Base-by-base conservation (phyloP, 2,329 filamentous ascomycete genomes). In the Fusarium domesticum region DNA sequence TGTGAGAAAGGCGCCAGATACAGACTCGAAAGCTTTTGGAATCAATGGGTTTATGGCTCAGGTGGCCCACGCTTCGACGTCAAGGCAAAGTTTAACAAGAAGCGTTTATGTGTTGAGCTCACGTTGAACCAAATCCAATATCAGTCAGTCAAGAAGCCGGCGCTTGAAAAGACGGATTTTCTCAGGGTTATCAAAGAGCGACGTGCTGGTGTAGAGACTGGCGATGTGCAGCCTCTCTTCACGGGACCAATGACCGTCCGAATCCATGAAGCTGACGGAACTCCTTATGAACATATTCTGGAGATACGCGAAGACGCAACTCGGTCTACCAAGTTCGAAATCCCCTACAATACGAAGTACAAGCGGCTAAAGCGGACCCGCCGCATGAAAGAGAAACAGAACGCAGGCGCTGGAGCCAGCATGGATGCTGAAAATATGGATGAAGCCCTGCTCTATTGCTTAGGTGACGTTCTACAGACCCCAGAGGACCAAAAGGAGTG, bases 331-430 rank as follows among this genome's bases (percentile, higher is more conserved):
- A 93, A 87, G 63, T 87, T 97, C 47, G 91, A 96, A 50, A 96
- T 98, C 48, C 91, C 92, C 1, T 98, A 98, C 70, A 97, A 97
- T 60, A 98, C 93, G 0, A 98, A 98, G 65, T 98, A 98, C 71
- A 98, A 97, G 71, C 84, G 95, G 7, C 76, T 98, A 3, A 98
- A 98, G 73, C 78, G 91, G 36, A 96, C 87, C 47, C 81, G 86
- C 35, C 77, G 87, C 23, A 83, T 92, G 64, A 90, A 90, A 64
- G 89, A 95, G 64, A 83, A 88, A 48, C 82, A 72, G 37, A 65
- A 63, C 34, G 63, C 58, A 14, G 81, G 75, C 18, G 77, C 73
- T n/a, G 81, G 75, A 17, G 77, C 73, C 34, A 86, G 77, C 44
- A 78, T 79, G 39, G 87, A 86, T 18, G 66, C 65, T 5, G 76